Evolutionary conservation across 495 filamentous ascomycete species (phyloP), one percentile per base, ranked within the genome.

Genomic region (Penicillium atrosanguineum): DNA sequence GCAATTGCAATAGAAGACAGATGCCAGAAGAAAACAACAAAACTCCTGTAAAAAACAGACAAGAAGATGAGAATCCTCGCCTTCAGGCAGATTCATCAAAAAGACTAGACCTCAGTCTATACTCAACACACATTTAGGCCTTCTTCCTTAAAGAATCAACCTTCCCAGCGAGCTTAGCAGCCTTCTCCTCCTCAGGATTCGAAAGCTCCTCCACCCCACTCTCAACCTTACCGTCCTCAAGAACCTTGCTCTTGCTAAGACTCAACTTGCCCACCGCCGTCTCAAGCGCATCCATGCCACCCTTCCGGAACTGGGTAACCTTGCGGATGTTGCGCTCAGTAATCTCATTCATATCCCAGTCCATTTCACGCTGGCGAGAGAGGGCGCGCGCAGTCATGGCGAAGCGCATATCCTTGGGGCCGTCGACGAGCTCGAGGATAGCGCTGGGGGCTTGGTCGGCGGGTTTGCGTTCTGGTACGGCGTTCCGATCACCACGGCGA

Each of bases 341-440:
- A 38, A 94, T 69, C 3, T 88, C 79, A 53, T 82, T 70, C 4
- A 69, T 67, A 38, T 86, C 60, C 1, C 77, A 54, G 4, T 72
- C 71, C 46, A 81, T 61, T 12, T 62, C 67, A 29, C 85, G 74
- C 59, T 87, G 75, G 38, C 79, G 78, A 36, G 86, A 88, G 0
- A 98, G 74, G 0, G 88, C 84, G 43, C 83, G 82, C 4, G 94
- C 94, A 15, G 91, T 96, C 78, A 97, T 84, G 48, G 88, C 87
- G 74, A 98, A 97, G 2, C 92, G 87, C 81, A 96, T 90, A 72
- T 98, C 94, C 70, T 86, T 88, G 15, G 91, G 93, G 39, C 93
- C 93, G 68, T 98, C 94, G 41, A 97, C 91, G 12, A 98, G 80
- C 71, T 97, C 94, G n/a, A 98, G 82, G 59, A 98, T 95, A 0